Base-by-base conservation (phyloP, 179 eudicot species). In the Silene noctiflora region DNA sequence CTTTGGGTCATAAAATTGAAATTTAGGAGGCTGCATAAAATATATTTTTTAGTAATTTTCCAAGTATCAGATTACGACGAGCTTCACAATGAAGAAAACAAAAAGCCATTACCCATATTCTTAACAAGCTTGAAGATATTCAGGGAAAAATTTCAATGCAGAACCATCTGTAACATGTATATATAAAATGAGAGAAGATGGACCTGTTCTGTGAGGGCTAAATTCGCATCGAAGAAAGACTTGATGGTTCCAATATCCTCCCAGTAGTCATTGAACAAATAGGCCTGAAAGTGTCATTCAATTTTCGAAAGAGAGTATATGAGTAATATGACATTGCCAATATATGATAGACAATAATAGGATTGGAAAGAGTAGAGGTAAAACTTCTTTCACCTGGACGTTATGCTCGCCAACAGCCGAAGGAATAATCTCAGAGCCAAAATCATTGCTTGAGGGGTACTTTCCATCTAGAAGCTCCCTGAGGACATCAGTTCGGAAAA, bases 371-470 rank as follows among this genome's bases (percentile, higher is more conserved):
- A 3, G 21, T 24, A 3, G 46, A 55, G 58, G 67, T 14, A 14
- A 7, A 63, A 6, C 25, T 35, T 51, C 19, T 75, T 67, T 80
- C 35, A 89, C 98, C 88, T 94, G 98, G 78, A 94, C 91, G 82
- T 92, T 90, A 81, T 90, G 86, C 75, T 94, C 93, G 8, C 79
- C 76, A 53, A 94, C 93, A 75, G 97, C 98, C 0, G 91, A 88
- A 60, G 98, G 98, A 75, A 94, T 92, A 77, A 92, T 87, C 80
- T 94, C 96, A 44, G 98, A 92, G 70, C 96, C 98, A 65, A 94
- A 92, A 79, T 92, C 97, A 77, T 92, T 90, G 87, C 87, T 83
- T 16, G 91, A 81, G 51, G 97, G 96, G 72, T 89, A 89, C 67
- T 82, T 81, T 56, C 75, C 79, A 70, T 81, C 88, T 65, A 94